Evolutionary conservation across 2,329 filamentous ascomycete species (phyloP), one percentile per base, ranked within the genome.

Genomic region (Thyridium curvatum): DNA sequence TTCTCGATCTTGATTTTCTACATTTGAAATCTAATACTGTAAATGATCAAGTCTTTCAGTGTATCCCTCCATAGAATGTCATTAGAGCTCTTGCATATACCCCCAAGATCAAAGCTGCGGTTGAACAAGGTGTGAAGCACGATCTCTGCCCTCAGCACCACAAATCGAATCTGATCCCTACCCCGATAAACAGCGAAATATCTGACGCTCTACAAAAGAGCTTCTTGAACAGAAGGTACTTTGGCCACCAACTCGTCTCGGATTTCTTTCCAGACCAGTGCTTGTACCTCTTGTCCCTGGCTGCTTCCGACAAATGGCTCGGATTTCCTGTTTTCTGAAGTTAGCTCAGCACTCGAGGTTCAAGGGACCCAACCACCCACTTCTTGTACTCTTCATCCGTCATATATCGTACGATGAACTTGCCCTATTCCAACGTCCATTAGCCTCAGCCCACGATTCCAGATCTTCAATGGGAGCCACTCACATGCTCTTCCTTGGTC

Each of bases 241-340:
- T 40, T 40, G n/a, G 38, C 6, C n/a, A 14, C 12, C 10, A 40
- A 32, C 33, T 40, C 38, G 13, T 28, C 6, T 12, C 16, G 33
- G 4, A 45, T 39, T 21, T 45, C 42, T 21, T 35, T 39, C 42
- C 42, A 45, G 21, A 38, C 37, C 9, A 37, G n/a, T 4, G 14
- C 33, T 21, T 45, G 42, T 31, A 38, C 35, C 29, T 37, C 30
- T 15, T 34, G 18, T 14, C 32, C 37, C 12, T 21, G 30, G 12
- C 40, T 35, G 35, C 34, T 40, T 14, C 37, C 30, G 5, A 45
- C 9, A 4, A 42, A 32, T 3, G 26, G 15, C 2, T 26, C 32
- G 3, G 42, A 32, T 29, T 37, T 28, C 29, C 42, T 45, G 21
- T 10, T 26, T 10, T 10, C 6, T 4, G 4, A 21, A 8, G 35